Evolutionary conservation across 148 eudicot genomes (phyloP).

Genomic region (Gaultheria prostrata): DNA sequence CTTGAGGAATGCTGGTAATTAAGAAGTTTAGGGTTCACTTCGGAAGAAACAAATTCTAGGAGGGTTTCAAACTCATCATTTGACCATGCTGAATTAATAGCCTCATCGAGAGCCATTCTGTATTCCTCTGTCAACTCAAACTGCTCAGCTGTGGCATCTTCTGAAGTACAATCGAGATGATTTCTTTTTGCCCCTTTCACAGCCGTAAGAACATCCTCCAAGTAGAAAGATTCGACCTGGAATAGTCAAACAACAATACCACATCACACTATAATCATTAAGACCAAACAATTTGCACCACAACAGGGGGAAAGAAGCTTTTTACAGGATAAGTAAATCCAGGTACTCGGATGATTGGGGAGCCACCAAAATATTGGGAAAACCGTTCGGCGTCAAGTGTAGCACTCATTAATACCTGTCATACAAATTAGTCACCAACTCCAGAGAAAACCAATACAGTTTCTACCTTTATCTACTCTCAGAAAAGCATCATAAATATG

Average conservation of each 20-base stretch:
- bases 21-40: slow-evolving; percentile 38
- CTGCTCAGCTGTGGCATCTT: slow-evolving; percentile 30
- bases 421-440: slow-evolving; percentile 20
- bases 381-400: slow-evolving; percentile 95
- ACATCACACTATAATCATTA: slow-evolving; percentile 11
- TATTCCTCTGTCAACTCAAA: slow-evolving; percentile 46
- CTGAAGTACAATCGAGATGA: slow-evolving; percentile 38
- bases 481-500: neutral
- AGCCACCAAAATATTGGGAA: slow-evolving; percentile 93
- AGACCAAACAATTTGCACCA: slow-evolving; percentile 3
- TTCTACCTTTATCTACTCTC: neutral
- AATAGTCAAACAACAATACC: slow-evolving; percentile 16
- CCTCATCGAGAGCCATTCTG: slow-evolving; percentile 73
- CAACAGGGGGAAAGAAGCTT: neutral
- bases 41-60: slow-evolving; percentile 59
- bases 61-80: slow-evolving; percentile 78
- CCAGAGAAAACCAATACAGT: neutral
- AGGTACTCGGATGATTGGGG: slow-evolving; percentile 83
- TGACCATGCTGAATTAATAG: slow-evolving; percentile 64
- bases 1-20: slow-evolving; percentile 77
- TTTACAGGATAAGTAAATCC: slow-evolving; percentile 98
- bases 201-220: slow-evolving; percentile 75
- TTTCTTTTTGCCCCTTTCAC: slow-evolving; percentile 42
- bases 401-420: slow-evolving; percentile 97
- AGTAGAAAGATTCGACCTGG: slow-evolving; percentile 75